Evolutionary conservation across 768 basidiomycete genomes (phyloP), one percentile per base, ranked within the genome.

Genomic region (Cyathus striatus): DNA sequence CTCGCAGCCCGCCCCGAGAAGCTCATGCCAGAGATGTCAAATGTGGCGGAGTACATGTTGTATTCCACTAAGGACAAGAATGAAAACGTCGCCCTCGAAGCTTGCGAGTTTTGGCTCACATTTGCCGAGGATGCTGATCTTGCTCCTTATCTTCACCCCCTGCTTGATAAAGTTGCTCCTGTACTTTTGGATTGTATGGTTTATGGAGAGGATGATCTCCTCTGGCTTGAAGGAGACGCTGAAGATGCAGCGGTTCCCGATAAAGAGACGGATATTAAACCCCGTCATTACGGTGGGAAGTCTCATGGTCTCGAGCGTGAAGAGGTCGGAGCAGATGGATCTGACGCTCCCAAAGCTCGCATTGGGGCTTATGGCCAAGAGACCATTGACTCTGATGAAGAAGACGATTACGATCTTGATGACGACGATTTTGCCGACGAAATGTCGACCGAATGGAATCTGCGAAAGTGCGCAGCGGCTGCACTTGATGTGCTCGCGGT

Each of bases 71-170:
- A 94, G 65, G 94, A 97, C 72, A 88, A 89, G 67, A 92, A 97
- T 61, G 94, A 97, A 66, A 86, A 85, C 48, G 95, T 92, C 41
- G 93, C 95, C 2, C 74, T 99, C 38, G 96, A 99, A 68, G 96
- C 96, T 18, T 96, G 94, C 75, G 96, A 99, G 73, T 99, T 99
- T 64, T 99, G 96, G 96, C 74, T 99, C 47, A 96, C 94, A 1
- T 98, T 99, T 57, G 94, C 96, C 13, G 96, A 99, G 61, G 92
- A 97, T 52, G 83, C 83, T 27, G 90, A 92, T 39, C 74, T 98
- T 18, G 82, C 83, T 7, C 78, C 81, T 2, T 89, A 86, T 59
- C 72, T 99, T 21, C 84, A 82, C 46, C 94, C 94, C 2, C 76
- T 93, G 46, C 73, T 99, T 6, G 81, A 73, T n/a, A 89, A 90